phyloP scores from a whole-genome alignment of 495 filamentous ascomycete species.

The Aspergillus indologenus region DNA sequence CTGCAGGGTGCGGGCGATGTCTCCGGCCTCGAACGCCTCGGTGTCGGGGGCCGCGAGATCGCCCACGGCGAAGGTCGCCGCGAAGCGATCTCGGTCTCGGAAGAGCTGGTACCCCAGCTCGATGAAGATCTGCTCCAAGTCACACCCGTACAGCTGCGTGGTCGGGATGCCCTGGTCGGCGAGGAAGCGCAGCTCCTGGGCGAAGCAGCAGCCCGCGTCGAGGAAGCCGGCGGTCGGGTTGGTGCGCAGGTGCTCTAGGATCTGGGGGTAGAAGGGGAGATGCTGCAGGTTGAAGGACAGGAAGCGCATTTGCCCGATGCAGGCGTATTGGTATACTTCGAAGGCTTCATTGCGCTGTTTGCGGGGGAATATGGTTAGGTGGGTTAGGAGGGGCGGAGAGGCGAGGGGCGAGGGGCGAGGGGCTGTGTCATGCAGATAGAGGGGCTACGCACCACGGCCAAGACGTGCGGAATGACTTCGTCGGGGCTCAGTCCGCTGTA shows the following conservation, averaged over 20 bases:
- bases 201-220: slow-evolving; percentile 50
- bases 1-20: slow-evolving; percentile 16
- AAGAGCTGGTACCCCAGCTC: slow-evolving; percentile 53
- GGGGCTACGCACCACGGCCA: slow-evolving; percentile 31
- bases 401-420: too few relatives aligned
- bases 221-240: slow-evolving; percentile 24
- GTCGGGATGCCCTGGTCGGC: slow-evolving; percentile 42
- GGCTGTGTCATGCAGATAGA: neutral
- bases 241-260: slow-evolving; percentile 30
- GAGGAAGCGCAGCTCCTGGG: slow-evolving; percentile 46
- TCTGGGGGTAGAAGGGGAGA: slow-evolving; percentile 27
- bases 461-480: slow-evolving; percentile 41
- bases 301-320: slow-evolving; percentile 49
- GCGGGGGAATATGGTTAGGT: too few relatives aligned
- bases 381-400: neutral
- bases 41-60: slow-evolving; percentile 27
- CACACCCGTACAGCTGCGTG: slow-evolving; percentile 44
- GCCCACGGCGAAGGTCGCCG: slow-evolving; percentile 25
- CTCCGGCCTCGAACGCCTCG: neutral
- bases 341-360: slow-evolving; percentile 50
- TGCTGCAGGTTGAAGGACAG: slow-evolving; percentile 36
- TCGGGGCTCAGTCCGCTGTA: slow-evolving; percentile 39
- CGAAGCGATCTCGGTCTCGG: slow-evolving; percentile 33
- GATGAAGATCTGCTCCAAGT: slow-evolving; percentile 48
- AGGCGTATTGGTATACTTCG: slow-evolving; percentile 40